Percentiles rank a stretch among this genome's conserved stretches.
These are phyloP conservation scores for Triticum dicoccoides DNA, from an alignment of 176 grass and related monocot species.

Conservation along the genomic window DNA sequence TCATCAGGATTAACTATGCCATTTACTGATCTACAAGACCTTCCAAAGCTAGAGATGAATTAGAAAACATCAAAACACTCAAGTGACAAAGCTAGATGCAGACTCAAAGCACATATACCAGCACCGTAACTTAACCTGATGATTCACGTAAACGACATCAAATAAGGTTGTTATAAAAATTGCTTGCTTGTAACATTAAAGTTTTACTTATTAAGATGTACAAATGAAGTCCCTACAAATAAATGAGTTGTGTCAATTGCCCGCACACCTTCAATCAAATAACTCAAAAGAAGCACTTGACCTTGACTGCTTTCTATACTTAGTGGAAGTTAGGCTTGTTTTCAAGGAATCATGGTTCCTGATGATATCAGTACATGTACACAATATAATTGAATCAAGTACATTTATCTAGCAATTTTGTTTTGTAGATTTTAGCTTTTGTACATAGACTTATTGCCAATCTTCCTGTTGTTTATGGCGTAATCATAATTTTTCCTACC, in stretches of 20 bases:
- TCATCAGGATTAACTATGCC: neutral
- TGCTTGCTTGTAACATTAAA: neutral
- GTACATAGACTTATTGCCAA: neutral
- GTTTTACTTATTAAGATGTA: neutral
- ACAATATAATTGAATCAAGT: neutral
- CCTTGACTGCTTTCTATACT: neutral
- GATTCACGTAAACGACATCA: neutral
- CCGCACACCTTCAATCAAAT: neutral
- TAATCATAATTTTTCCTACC: neutral
- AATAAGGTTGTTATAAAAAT: neutral
- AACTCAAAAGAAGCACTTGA: neutral
- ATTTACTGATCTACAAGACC: slow-evolving; percentile 9
- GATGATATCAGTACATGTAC: neutral
- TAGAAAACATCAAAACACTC: neutral
- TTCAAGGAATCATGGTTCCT: neutral
- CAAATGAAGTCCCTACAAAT: neutral
- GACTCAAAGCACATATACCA: neutral
- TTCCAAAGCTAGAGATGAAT: neutral
- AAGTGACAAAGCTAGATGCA: neutral
- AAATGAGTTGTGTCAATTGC: neutral
- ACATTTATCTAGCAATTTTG: neutral
- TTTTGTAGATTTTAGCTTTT: neutral
- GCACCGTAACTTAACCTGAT: neutral
- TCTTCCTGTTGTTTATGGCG: neutral
- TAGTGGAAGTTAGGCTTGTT: neutral